A percentile compares a stretch with the other conserved stretches of the same genome.
phyloP scores from a whole-genome alignment of 805 yeast genomes.

The Candida schatavii region DNA sequence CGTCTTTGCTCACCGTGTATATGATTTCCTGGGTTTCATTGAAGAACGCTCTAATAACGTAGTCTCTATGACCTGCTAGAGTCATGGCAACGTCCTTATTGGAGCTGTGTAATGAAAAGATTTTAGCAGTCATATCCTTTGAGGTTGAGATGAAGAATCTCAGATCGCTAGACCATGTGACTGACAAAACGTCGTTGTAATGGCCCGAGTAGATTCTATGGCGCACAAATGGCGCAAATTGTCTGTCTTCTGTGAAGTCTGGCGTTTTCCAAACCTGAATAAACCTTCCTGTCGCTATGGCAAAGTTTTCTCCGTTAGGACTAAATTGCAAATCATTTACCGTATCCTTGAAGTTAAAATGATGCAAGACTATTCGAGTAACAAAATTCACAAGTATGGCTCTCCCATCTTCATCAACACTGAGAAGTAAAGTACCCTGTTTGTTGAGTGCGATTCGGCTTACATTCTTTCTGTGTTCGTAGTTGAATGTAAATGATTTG shows the following conservation, averaged over 20 bases:
- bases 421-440: slow-evolving; percentile 73
- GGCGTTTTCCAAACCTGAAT: slow-evolving; percentile 96
- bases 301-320: slow-evolving; percentile 85
- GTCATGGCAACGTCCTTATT: slow-evolving; percentile 74
- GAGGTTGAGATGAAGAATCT: slow-evolving; percentile 83
- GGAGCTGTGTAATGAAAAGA: slow-evolving; percentile 73
- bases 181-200: slow-evolving; percentile 70
- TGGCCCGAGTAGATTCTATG: slow-evolving; percentile 92
- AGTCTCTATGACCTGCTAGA: slow-evolving; percentile 89
- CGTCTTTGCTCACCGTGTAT: slow-evolving; percentile 90
- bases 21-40: slow-evolving; percentile 84
- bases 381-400: slow-evolving; percentile 86
- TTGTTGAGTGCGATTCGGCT: slow-evolving; percentile 76
- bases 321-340: slow-evolving; percentile 78
- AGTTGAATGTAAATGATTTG: slow-evolving; percentile 83
- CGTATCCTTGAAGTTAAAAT: slow-evolving; percentile 84
- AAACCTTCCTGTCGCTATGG: slow-evolving; percentile 77
- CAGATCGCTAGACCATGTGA: slow-evolving; percentile 90
- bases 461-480: slow-evolving; percentile 88
- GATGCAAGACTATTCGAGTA: slow-evolving; percentile 83
- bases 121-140: slow-evolving; percentile 84
- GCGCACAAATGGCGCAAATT: slow-evolving; percentile 93
- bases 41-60: slow-evolving; percentile 84
- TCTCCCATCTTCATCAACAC: slow-evolving; percentile 90
- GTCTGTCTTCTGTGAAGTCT: slow-evolving; percentile 72